Conservation (phyloP, 1,139 yeast species). For the Blastobotrys proliferans region DNA sequence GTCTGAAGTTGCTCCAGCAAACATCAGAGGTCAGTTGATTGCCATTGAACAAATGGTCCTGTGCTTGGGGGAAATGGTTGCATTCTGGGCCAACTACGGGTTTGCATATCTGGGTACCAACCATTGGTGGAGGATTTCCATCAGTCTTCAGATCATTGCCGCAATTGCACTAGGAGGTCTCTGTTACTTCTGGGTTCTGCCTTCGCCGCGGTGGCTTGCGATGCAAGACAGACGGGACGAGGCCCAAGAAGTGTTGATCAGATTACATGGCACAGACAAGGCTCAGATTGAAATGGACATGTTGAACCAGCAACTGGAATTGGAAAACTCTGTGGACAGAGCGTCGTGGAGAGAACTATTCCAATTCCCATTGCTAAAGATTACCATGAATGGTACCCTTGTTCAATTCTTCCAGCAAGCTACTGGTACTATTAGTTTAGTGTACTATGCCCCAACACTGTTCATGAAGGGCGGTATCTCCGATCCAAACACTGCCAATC, state of each 20-base stretch:
- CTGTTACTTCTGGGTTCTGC: constrained; percentile 15
- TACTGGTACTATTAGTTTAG: constrained; percentile 63
- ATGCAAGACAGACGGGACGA: constrained; percentile 36
- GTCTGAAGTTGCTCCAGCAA: constrained; percentile 53
- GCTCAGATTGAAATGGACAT: constrained; percentile 21
- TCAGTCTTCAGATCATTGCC: constrained; percentile 28
- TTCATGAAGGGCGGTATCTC: constrained; percentile 44
- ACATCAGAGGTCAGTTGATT: constrained; percentile 57
- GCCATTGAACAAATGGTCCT: constrained; percentile 40
- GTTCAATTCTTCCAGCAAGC: constrained; percentile 59
- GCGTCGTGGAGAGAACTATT: constrained; percentile 37
- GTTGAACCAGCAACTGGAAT: constrained; percentile 8
- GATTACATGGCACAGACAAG: constrained; percentile 16
- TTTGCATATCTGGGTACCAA: constrained; percentile 47
- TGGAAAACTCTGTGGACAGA: constrained; percentile 40
- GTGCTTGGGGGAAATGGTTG: constrained; percentile 54
- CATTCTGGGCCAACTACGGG: constrained; percentile 79
- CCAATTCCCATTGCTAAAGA: constrained; percentile 40
- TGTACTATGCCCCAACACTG: constrained; percentile 62
- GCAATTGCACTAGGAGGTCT: constrained; percentile 24
- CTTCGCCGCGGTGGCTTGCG: constrained; percentile 60
- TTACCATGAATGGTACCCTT: constrained; percentile 41
- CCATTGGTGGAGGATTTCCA: constrained; percentile 27
- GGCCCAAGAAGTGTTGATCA: constrained; percentile 19
- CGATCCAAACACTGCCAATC: constrained; percentile 38